Evolutionary conservation across 257 asterid genomes (phyloP).

Genomic region (Solanum infundibuliforme): DNA sequence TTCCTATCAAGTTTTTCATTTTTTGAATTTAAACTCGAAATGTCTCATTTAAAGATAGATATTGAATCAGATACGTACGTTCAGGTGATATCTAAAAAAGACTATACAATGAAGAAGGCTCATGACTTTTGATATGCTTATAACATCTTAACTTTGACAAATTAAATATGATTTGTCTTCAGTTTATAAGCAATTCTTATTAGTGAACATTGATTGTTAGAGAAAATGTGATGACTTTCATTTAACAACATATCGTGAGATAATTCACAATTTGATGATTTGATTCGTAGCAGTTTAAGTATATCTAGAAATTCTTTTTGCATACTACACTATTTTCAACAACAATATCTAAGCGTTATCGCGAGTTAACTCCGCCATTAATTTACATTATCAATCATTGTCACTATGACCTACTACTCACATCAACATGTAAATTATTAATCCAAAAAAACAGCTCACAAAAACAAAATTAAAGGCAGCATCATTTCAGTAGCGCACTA

Average conservation of each 20-base stretch:
- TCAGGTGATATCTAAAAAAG: not conserved
- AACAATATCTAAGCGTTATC: too few relatives aligned
- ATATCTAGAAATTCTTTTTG: too few relatives aligned
- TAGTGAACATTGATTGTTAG: not conserved
- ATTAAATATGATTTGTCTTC: not conserved
- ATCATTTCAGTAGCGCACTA: not conserved
- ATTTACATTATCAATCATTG: not conserved
- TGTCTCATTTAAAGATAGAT: not conserved
- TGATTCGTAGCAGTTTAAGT: too few relatives aligned
- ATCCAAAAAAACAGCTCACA: not conserved
- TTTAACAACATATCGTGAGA: too few relatives aligned
- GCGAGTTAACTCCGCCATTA: not conserved
- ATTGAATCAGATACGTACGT: not conserved
- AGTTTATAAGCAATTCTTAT: not conserved
- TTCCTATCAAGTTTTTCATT: too few relatives aligned
- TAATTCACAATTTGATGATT: too few relatives aligned
- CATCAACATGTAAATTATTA: not conserved
- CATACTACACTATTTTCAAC: too few relatives aligned
- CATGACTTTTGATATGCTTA: not conserved
- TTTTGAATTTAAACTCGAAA: rapidly evolving
- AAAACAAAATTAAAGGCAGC: not conserved
- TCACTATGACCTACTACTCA: not conserved
- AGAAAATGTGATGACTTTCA: too few relatives aligned
- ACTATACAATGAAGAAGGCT: not conserved
- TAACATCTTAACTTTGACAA: not conserved